Percentiles rank a stretch among this genome's conserved stretches.
Evolutionary conservation across 768 basidiomycete genomes (phyloP).

Genomic region (Suillus placidus): DNA sequence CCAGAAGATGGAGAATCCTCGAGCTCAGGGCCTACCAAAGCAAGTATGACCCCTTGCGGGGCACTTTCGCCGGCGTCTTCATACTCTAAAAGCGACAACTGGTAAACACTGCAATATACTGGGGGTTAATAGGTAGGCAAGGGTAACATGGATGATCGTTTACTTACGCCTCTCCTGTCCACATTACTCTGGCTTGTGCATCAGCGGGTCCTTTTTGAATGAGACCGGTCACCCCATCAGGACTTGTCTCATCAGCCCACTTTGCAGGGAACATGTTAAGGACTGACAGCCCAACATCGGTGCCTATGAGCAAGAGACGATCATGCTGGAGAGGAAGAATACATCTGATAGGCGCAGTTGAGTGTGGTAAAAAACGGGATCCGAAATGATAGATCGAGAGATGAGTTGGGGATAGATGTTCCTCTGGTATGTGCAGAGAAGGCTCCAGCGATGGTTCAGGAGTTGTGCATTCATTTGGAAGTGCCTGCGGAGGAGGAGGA

Average conservation of each 20-base stretch:
- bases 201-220: constrained; percentile 66
- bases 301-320: constrained; percentile 73
- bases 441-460: constrained; percentile 21
- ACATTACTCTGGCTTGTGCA: constrained; percentile 66
- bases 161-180: constrained; percentile 77
- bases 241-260: constrained; percentile 48
- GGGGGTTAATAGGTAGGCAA: background rate
- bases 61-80: constrained; percentile 57
- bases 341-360: constrained; percentile 74
- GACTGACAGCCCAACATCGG: constrained; percentile 79
- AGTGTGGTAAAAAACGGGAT: constrained; percentile 82
- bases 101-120: constrained; percentile 57
- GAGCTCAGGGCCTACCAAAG: constrained; percentile 67
- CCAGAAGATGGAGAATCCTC: constrained; percentile 42
- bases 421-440: constrained; percentile 45
- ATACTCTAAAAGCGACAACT: constrained; percentile 74
- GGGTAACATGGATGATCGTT: background rate
- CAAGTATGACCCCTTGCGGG: constrained; percentile 76
- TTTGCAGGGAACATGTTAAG: constrained; percentile 82
- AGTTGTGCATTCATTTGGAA: constrained; percentile 8
- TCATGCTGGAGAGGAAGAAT: constrained; percentile 70
- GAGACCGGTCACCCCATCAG: constrained; percentile 42
- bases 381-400: constrained; percentile 78
- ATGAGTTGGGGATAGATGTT: constrained; percentile 60
- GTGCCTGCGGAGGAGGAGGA: constrained; percentile 13